Base-by-base conservation (phyloP, 2,329 filamentous ascomycete species). In the Acrocalymma vagum region DNA sequence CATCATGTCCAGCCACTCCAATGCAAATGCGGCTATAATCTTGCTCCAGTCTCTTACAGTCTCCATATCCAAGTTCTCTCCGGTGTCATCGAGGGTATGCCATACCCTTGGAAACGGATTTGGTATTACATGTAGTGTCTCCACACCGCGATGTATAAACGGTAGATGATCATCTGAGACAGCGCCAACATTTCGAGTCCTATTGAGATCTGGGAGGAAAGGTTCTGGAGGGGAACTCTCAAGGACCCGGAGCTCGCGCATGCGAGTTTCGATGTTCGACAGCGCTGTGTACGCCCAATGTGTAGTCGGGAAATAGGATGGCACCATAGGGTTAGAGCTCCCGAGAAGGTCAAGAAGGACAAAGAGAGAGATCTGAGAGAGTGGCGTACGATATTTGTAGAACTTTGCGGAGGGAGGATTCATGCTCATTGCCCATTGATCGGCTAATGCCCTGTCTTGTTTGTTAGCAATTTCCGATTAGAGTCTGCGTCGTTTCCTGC, bases 311-410 rank as follows among this genome's bases (percentile, higher is more conserved):
- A 95, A 96, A 73, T 93, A 96, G 1, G 90, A 95, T 1, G 90
- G 90, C 1, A 99, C 79, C 0, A 60, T 73, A 0, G 92, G 90
- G 27, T 82, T 70, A 9, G 81, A 72, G 0, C 83, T 74, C 7
- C 94, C 94, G 0, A 97, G 82, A 7, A 97, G 80, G 67, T 97
- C 94, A 20, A 97, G 81, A n/a, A 97, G 82, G 7, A 97, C 78
- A 65, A 97, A 96, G 9, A 97, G 80, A 38, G 85, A 86, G 62
- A 97, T 96, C 23, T 90, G 85, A 20, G 85, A 80, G 2, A 97
- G 75, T 0, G 85, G 83, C 1, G 81, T 93, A 41, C 81, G 82
- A 71, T 87, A 95, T n/a, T 58, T 58, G 50, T 65, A 62, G 45
- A 64, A 64, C 5, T 82, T 84, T n/a, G 88, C 90, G 55, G 84